Conservation (phyloP, 495 filamentous ascomycete genomes). For the Aspergillus cavernicola region DNA sequence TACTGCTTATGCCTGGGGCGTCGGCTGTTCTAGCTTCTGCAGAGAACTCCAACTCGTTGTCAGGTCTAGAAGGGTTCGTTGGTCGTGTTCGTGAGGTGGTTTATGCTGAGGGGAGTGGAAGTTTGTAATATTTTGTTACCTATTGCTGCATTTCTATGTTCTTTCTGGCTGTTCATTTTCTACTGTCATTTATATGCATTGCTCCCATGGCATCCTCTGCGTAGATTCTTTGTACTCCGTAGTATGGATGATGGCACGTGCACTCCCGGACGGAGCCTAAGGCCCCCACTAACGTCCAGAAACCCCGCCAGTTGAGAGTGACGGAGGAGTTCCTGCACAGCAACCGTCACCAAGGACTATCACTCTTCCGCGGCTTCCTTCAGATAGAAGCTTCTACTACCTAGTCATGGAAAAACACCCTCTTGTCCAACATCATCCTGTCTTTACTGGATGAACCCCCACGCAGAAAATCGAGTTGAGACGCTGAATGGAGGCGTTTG, state of each 20-base stretch:
- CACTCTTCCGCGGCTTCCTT: neutral
- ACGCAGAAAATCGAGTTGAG: neutral
- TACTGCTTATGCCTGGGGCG: slow-evolving; percentile 71
- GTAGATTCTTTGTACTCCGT: neutral
- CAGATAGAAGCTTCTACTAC: neutral
- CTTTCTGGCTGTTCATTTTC: neutral
- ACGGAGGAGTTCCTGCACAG: neutral
- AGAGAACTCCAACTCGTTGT: slow-evolving; percentile 20
- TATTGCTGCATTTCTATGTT: neutral
- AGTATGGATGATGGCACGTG: neutral
- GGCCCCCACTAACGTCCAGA: neutral
- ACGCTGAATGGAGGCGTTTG: neutral
- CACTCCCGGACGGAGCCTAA: neutral
- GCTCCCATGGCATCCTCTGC: no score
- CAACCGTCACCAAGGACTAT: neutral
- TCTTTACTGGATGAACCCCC: slow-evolving; percentile 1
- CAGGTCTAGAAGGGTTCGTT: slow-evolving; percentile 49
- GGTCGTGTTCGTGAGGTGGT: slow-evolving; percentile 41
- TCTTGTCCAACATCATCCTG: neutral
- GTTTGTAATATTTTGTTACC: neutral
- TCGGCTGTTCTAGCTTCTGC: slow-evolving; percentile 33
- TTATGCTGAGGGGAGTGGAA: slow-evolving; percentile 13
- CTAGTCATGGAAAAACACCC: neutral
- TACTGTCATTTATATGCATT: neutral
- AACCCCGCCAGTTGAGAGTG: neutral